Conservation (phyloP, 2,329 filamentous ascomycete genomes). For the Alternaria rosae region DNA sequence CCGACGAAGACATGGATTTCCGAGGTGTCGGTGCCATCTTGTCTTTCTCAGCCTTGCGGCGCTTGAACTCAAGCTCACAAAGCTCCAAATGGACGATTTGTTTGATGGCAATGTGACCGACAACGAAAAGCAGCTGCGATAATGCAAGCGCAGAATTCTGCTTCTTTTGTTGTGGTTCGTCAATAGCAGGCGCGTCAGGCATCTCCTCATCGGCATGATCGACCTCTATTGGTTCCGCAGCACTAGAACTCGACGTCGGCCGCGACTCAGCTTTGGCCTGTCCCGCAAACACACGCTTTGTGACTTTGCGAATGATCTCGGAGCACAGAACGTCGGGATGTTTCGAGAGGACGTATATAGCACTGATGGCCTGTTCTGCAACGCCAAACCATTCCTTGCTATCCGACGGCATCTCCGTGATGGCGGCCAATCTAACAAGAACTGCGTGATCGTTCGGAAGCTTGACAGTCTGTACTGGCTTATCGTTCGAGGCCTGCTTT, state of each 20-base stretch:
- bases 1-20: slow-evolving; percentile 39
- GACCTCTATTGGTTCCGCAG: slow-evolving; percentile 33
- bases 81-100: slow-evolving; percentile 98
- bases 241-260: slow-evolving; percentile 43
- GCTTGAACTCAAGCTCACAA: slow-evolving; percentile 98
- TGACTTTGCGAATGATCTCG: slow-evolving; percentile 86
- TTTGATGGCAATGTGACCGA: slow-evolving; percentile 96
- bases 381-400: slow-evolving; percentile 95
- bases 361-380: slow-evolving; percentile 93
- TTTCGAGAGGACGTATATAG: slow-evolving; percentile 92
- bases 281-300: slow-evolving; percentile 77
- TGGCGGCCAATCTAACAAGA: slow-evolving; percentile 78
- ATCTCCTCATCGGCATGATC: slow-evolving; percentile 24
- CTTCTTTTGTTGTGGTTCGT: slow-evolving; percentile 50
- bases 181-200: slow-evolving; percentile 28
- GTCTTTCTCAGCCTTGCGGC: slow-evolving; percentile 88
- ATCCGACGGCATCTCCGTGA: slow-evolving; percentile 84
- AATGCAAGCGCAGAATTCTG: slow-evolving; percentile 77
- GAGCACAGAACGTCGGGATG: slow-evolving; percentile 94
- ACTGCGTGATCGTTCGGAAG: slow-evolving; percentile 93
- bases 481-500: slow-evolving; percentile 71
- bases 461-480: slow-evolving; percentile 67
- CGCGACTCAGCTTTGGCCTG: slow-evolving; percentile 52
- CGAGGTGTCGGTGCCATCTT: slow-evolving; percentile 58
- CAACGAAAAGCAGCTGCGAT: slow-evolving; percentile 91